Base-by-base conservation (phyloP, 495 filamentous ascomycete genomes). In the Lophiotrema nucula region DNA sequence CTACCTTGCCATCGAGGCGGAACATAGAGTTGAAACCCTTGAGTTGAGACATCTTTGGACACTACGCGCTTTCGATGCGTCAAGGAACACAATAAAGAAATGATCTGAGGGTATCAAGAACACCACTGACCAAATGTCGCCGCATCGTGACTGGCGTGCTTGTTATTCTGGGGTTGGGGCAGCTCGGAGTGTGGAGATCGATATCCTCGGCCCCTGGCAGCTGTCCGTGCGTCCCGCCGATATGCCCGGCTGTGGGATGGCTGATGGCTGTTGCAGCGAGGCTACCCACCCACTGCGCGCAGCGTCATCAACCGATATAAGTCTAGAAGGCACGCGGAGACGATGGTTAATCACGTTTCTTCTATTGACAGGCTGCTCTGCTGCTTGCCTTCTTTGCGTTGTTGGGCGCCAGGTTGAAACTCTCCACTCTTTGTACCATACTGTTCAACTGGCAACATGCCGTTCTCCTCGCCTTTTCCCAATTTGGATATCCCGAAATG, bases 1-100 rank as follows among this genome's bases (percentile, higher is more conserved):
- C 74, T 3, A 73, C 70, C 60, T 76, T 76, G 33, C 73, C 73
- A 43, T 75, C 73, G 6, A 76, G 64, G 57, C 70, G 64, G 62
- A 74, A 76, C 56, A 73, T 67, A 35, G 58, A 27, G 49, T 69
- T 56, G 53, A 72, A 65, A 47, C 67, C 62, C 53, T 47, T 45
- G 31, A 76, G 31, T n/a, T 68, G 66, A 16, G 70, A 70, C 68
- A 72, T 72, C 16, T 55, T 72, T 18, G 45, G 24, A n/a, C 24
- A 35, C 15, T 41, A 42, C 31, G 8, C 31, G 31, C n/a, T 35
- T 35, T 35, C n/a, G 8, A 8, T 35, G 31, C n/a, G 8, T 35
- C 31, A 35, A 35, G 8, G 31, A 35, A 8, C 8, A 8, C 31
- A 35, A 35, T 8, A 35, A 8, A n/a, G n/a, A n/a, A n/a, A n/a